Evolutionary conservation across 2,329 filamentous ascomycete species (phyloP), one percentile per base, ranked within the genome.

Genomic region (Xylaria sp.): DNA sequence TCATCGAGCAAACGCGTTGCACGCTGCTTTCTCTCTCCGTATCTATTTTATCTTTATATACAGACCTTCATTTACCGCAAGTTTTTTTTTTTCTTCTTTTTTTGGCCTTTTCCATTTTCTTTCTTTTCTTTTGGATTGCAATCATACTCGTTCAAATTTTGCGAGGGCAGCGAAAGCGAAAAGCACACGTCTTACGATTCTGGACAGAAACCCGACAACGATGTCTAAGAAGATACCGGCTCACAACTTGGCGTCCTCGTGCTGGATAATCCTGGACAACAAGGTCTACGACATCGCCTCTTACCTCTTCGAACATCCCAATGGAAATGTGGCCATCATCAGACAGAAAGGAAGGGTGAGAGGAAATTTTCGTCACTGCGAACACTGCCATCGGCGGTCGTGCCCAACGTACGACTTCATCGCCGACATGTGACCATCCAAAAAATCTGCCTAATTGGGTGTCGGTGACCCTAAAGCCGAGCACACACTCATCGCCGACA

Each of bases 221-320:
- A 50, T 50, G 48, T 13, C 72, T 16, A 63, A 68, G 19, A 72
- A 76, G 57, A 69, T 76, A 19, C 67, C 71, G 51, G 69, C 69
- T 61, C 75, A 74, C 62, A 69, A 68, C 63, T 70, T 67, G 37
- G 58, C 58, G 11, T 66, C 71, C 23, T 75, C 73, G 5, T 76
- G 75, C 61, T 76, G 74, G 74, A 66, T 75, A 13, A 73, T 76
- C 44, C 58, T 74, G 58, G 56, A 69, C 55, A 61, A 59, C 35
- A 69, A 68, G 52, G 70, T 70, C 39, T 74, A 75, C 69, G 74
- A 76, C 62, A 71, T 76, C 47, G 76, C 74, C 8, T 65, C 67
- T 34, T 76, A 76, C 52, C 59, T 76, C 8, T 58, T 66, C 35
- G 59, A 67, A 30, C 72, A 73, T 44, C 71, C 72, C 1, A 71